phyloP scores from a whole-genome alignment of 2,329 filamentous ascomycete species.

The Alternaria solani region DNA sequence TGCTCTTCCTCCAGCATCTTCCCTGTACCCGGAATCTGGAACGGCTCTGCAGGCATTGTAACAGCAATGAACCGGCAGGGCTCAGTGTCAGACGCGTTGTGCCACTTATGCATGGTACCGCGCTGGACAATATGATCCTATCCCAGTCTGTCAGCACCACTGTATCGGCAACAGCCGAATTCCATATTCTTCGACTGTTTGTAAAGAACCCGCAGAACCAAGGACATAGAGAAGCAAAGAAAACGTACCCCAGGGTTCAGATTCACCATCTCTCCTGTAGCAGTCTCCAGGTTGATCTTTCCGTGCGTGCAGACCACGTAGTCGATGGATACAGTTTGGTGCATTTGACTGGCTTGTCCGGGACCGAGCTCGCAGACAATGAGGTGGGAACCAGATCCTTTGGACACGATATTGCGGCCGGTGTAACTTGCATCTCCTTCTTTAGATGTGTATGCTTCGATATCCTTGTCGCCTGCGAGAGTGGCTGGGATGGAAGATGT shows the following conservation, averaged over 20 bases:
- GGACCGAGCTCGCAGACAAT: constrained; percentile 28
- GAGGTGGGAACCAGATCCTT: constrained; percentile 11
- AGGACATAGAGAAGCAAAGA: neutral
- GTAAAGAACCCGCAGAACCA: neutral
- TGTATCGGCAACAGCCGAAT: neutral
- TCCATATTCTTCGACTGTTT: neutral
- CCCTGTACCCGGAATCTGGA: constrained; percentile 30
- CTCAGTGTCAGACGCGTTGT: constrained; percentile 25
- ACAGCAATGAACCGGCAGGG: constrained; percentile 32
- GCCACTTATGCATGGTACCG: constrained; percentile 36
- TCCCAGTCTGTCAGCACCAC: neutral
- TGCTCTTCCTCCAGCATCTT: constrained; percentile 29
- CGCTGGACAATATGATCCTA: constrained; percentile 32
- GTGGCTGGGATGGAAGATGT: constrained; percentile 52
- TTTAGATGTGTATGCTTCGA: constrained; percentile 44
- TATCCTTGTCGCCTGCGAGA: constrained; percentile 54
- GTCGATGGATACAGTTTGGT: constrained; percentile 29
- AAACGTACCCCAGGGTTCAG: constrained; percentile 22
- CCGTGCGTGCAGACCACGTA: constrained; percentile 32
- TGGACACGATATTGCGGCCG: constrained; percentile 22
- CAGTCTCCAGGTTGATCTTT: constrained; percentile 25
- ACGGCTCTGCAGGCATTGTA: constrained; percentile 32
- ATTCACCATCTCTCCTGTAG: constrained; percentile 22
- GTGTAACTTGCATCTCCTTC: constrained; percentile 15
- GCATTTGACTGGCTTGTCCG: constrained; percentile 22